Percentiles rank a stretch among this genome's conserved stretches.
phyloP scores from a whole-genome alignment of 345 rosid genomes.

The Eucalyptus brandiana region DNA sequence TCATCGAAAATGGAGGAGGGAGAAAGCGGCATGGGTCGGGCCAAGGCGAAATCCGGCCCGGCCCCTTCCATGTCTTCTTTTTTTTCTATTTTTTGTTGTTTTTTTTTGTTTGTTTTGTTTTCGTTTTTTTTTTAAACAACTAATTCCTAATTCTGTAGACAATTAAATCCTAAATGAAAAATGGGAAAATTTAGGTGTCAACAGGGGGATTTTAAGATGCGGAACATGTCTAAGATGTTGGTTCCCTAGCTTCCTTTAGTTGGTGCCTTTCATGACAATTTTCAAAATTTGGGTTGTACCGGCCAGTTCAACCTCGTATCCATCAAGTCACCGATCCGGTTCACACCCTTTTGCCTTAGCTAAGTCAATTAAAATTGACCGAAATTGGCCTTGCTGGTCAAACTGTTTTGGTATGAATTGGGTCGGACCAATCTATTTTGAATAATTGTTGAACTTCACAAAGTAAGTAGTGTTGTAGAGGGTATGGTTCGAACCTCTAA shows the following conservation, averaged over 20 bases:
- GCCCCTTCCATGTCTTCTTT: too few species aligned
- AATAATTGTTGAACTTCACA: not conserved
- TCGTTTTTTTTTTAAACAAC: too few species aligned
- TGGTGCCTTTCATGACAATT: not conserved
- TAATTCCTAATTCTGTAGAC: too few species aligned
- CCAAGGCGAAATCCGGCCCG: too few species aligned
- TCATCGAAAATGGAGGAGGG: too few species aligned
- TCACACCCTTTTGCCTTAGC: not conserved
- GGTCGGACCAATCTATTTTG: not conserved
- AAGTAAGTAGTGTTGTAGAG: not conserved
- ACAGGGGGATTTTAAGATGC: not conserved
- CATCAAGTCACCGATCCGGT: not conserved
- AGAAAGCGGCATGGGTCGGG: too few species aligned
- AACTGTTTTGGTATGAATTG: not conserved
- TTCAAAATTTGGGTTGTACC: not conserved
- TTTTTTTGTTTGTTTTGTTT: too few species aligned
- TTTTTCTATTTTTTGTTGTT: too few species aligned
- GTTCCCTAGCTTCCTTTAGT: too few species aligned
- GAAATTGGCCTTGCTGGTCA: not conserved
- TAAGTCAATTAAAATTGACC: too few species aligned
- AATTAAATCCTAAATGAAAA: too few species aligned
- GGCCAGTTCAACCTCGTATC: fast-evolving
- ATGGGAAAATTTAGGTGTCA: too few species aligned
- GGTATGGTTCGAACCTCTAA: not conserved
- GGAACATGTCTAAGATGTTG: not conserved